A percentile compares a stretch with the other conserved stretches of the same genome.
phyloP scores from a whole-genome alignment of 495 filamentous ascomycete species.

The Evansstolkia leycettana region DNA sequence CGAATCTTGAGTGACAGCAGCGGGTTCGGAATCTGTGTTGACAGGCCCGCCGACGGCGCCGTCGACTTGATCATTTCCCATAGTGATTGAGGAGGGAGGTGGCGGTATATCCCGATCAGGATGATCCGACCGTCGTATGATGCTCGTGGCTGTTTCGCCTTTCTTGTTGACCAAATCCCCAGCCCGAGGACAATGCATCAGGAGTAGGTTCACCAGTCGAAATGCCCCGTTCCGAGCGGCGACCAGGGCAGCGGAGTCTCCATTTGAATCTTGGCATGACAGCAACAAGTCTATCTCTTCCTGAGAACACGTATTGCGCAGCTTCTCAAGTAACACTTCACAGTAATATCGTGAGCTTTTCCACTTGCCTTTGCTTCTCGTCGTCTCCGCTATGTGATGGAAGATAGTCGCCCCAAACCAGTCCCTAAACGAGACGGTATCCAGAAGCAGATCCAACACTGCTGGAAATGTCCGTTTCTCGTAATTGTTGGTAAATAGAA shows the following conservation, averaged over 20 bases:
- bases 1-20: conserved; percentile 11
- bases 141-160: conserved; percentile 64
- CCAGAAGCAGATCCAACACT: conserved; percentile 65
- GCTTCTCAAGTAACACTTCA: conserved; percentile 75
- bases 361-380: conserved; percentile 63
- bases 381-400: conserved; percentile 83
- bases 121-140: conserved; percentile 38
- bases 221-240: conserved; percentile 56
- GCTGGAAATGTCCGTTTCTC: conserved; percentile 76
- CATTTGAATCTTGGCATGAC: conserved; percentile 69
- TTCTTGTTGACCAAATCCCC: conserved; percentile 70
- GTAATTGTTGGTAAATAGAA: conserved; percentile 91
- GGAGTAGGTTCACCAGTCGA: conserved; percentile 29
- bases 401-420: conserved; percentile 73
- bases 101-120: conserved; percentile 24
- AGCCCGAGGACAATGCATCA: conserved; percentile 50
- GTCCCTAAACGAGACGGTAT: conserved; percentile 64
- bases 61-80: conserved; percentile 31
- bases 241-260: conserved; percentile 82
- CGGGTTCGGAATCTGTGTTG: conserved; percentile 14
- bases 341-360: conserved; percentile 84
- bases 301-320: conserved; percentile 52
- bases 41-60: conserved; percentile 11
- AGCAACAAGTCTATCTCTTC: conserved; percentile 54
- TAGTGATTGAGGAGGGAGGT: conserved; percentile 30